Base-by-base conservation (phyloP, 164 flowering plant genomes). In the Magnolia changhungtana region DNA sequence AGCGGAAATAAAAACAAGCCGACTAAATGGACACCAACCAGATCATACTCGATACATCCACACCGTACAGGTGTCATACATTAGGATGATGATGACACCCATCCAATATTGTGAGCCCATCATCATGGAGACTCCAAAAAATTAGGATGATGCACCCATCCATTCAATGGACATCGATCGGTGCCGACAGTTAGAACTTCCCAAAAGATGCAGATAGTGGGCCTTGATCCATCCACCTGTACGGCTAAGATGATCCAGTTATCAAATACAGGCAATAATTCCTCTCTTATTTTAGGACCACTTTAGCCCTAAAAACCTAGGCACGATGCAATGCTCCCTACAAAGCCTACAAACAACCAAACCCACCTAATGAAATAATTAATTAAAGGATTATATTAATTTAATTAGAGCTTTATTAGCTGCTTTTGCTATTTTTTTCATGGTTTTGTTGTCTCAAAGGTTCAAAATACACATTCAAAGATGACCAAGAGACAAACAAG, bases 401-500 rank as follows among this genome's bases (percentile, higher is more conserved):
- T 16, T 16, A 7, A 11, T 55, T 55, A 16, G 61, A 55, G 61
- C 61, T 55, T 14, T 4, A 9, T 55, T 55, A 3, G 61, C 61
- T 55, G 4, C 61, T 55, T 55, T 55, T 55, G 16, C 61, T 55
- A 11, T 8, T 16, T 55, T 8, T 55, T 55, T 55, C 61, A 14
- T 55, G 61, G 18, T 55, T 11, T 16, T 55, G 61, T 55, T 55
- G 13, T 11, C 16, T 55, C 61, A 55, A 55, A 16, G 61, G 2
- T 55, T 16, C 61, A 55, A 55, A 55, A 20, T 37, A 45, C n/a
- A 14, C 20, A 29, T 23, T n/a, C 13, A 13, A 51, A 52, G 4
- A 27, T 72, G 63, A 23, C 37, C 72, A 72, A 51, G 21, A 29
- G 74, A 72, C 63, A 51, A 51, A 52, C 74, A 51, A 51, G 74